Evolutionary conservation across 768 basidiomycete species (phyloP).

Genomic region (Rhodotorula graminis): DNA sequence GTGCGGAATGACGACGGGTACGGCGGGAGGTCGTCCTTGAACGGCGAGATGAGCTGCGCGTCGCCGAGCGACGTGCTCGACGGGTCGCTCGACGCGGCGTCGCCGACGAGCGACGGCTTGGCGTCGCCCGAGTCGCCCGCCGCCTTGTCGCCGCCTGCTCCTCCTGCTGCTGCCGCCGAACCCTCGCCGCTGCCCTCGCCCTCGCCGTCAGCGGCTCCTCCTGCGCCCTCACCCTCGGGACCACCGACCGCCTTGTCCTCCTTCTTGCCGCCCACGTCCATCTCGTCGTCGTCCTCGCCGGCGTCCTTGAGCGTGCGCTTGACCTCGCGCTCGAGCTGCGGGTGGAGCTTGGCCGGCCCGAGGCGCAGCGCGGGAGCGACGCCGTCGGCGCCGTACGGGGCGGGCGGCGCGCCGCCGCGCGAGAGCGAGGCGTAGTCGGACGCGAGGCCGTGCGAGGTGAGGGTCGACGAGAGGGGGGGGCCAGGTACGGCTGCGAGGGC

Average conservation of each 20-base stretch:
- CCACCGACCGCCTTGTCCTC: neutral
- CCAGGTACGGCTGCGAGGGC: conserved; percentile 59
- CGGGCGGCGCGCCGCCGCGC: conserved; percentile 7
- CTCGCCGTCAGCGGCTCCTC: conserved; percentile 12
- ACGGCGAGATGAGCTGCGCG: conserved; percentile 53
- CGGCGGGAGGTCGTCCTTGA: conserved; percentile 69
- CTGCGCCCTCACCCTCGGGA: conserved; percentile 11
- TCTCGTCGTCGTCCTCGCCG: conserved; percentile 53
- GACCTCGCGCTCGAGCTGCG: conserved; percentile 74
- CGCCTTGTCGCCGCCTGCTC: neutral
- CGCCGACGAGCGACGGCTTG: conserved; percentile 49
- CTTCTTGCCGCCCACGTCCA: conserved; percentile 44
- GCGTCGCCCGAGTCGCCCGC: neutral
- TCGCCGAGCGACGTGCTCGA: neutral
- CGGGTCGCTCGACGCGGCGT: conserved; percentile 23
- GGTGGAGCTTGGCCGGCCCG: conserved; percentile 70
- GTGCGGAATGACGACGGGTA: conserved; percentile 76
- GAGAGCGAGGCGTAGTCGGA: conserved; percentile 23
- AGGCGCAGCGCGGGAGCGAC: conserved; percentile 59
- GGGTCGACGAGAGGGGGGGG: conserved; percentile 60
- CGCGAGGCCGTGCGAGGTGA: conserved; percentile 54
- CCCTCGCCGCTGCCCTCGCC: conserved; percentile 11
- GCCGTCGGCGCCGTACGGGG: neutral
- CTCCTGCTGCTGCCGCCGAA: no score
- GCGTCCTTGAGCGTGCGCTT: conserved; percentile 68